Conservation (phyloP, 345 rosid genomes). For the Clarkia xantiana region DNA sequence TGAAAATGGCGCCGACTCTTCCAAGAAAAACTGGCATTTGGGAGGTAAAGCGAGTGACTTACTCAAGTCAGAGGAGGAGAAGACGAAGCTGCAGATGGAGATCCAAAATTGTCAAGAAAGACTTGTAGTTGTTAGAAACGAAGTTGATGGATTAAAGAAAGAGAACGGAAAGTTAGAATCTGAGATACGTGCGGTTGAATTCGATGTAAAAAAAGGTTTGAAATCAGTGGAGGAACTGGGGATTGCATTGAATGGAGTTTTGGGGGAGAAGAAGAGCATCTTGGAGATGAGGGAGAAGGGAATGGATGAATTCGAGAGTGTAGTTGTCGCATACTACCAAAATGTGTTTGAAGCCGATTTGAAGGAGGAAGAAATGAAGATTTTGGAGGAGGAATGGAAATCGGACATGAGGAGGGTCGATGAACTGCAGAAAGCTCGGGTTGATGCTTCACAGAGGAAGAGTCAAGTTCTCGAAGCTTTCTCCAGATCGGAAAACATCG, state of each 20-base stretch:
- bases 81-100: constrained; percentile 56
- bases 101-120: constrained; percentile 41
- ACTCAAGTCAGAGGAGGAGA: constrained; percentile 64
- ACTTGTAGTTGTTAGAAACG: constrained; percentile 28
- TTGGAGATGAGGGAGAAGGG: constrained; percentile 40
- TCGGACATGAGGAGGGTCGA: constrained; percentile 17
- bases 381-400: constrained; percentile 31
- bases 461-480: constrained; percentile 16
- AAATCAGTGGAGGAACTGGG: constrained; percentile 32
- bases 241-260: constrained; percentile 23
- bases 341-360: constrained; percentile 35
- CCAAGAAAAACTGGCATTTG: constrained; percentile 27
- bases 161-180: constrained; percentile 26
- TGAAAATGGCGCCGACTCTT: constrained; percentile 21
- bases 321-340: constrained; percentile 49
- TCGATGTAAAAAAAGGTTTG: constrained; percentile 33
- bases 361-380: constrained; percentile 35
- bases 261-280: constrained; percentile 44
- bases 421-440: constrained; percentile 20
- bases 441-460: constrained; percentile 19
- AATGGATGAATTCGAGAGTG: constrained; percentile 22
- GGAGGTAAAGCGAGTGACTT: constrained; percentile 68
- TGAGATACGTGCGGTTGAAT: constrained; percentile 21
- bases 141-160: constrained; percentile 28
- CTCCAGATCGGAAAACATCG: constrained; percentile 25